These are phyloP conservation scores for Anisodus acutangulus DNA, from an alignment of 257 asterid genomes.

Conservation along the genomic window DNA sequence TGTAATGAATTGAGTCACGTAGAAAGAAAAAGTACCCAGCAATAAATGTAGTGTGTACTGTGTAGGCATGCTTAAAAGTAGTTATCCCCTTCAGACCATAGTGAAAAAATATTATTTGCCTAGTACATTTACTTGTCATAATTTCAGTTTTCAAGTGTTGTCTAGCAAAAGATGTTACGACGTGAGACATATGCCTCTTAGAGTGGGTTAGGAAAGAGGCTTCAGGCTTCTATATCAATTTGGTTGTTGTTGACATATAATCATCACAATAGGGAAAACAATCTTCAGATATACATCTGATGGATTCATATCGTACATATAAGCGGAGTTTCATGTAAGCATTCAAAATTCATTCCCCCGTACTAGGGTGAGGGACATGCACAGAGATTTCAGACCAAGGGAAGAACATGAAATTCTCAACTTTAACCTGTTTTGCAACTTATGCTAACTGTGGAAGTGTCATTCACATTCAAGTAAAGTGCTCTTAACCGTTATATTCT, in stretches of 20 bases:
- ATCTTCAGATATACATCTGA: conserved; percentile 14
- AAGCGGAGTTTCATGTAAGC: not conserved
- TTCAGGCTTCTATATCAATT: conserved; percentile 20
- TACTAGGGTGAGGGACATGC: conserved; percentile 4
- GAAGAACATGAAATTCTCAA: not conserved
- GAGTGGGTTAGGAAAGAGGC: not conserved
- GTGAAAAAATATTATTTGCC: conserved; percentile 19
- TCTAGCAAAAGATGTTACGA: not conserved
- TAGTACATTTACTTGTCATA: not conserved
- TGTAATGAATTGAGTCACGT: not conserved
- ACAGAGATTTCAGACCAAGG: not conserved
- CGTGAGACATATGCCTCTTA: not conserved
- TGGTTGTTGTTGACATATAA: conserved; percentile 9
- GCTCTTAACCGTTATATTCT: not conserved
- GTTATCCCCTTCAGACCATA: not conserved
- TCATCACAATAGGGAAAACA: conserved; percentile 7
- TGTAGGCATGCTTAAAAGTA: not conserved
- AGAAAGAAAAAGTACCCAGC: not conserved
- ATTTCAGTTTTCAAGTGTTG: conserved; percentile 1
- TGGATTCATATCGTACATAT: not conserved
- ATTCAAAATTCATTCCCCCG: not conserved
- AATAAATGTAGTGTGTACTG: not conserved
- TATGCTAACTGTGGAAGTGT: not conserved
- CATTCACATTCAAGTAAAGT: conserved; percentile 17
- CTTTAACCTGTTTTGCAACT: conserved; percentile 22